Evolutionary conservation across 2,329 filamentous ascomycete genomes (phyloP).

Genomic region (Penicillium digitatum): DNA sequence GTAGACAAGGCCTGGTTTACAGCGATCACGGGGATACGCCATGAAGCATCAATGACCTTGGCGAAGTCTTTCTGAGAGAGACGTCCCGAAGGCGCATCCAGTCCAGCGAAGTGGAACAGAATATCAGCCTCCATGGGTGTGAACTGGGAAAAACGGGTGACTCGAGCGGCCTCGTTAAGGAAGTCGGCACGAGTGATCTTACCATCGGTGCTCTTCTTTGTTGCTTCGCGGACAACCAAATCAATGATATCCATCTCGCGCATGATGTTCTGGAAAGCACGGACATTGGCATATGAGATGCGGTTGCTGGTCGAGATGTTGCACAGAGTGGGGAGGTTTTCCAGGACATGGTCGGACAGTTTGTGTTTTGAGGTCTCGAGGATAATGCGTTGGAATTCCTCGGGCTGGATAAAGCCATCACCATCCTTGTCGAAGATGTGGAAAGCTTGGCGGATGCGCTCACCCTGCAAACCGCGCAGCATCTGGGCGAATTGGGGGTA

Average conservation of each 20-base stretch:
- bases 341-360: conserved; percentile 89
- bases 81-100: conserved; percentile 83
- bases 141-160: conserved; percentile 91
- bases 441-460: conserved; percentile 94
- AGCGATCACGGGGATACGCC: conserved; percentile 65
- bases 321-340: conserved; percentile 87
- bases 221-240: conserved; percentile 83
- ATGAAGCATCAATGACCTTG: conserved; percentile 91
- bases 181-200: conserved; percentile 95
- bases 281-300: conserved; percentile 95
- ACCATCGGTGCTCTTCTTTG: conserved; percentile 75
- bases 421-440: conserved; percentile 83
- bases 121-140: conserved; percentile 99
- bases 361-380: conserved; percentile 90
- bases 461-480: conserved; percentile 91
- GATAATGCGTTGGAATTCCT: conserved; percentile 96
- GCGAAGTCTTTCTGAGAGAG: conserved; percentile 81
- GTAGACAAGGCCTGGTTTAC: conserved; percentile 46
- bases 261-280: conserved; percentile 97
- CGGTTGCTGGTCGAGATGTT: conserved; percentile 89
- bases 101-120: conserved; percentile 93
- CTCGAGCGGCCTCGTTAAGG: conserved; percentile 83
- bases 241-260: conserved; percentile 97
- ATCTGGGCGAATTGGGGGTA: conserved; percentile 98
- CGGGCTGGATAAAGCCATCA: conserved; percentile 91